Percentiles rank a stretch among this genome's conserved stretches.
These are phyloP conservation scores for Quercus lobata DNA, from an alignment of 331 rosid species.

Conservation along the genomic window DNA sequence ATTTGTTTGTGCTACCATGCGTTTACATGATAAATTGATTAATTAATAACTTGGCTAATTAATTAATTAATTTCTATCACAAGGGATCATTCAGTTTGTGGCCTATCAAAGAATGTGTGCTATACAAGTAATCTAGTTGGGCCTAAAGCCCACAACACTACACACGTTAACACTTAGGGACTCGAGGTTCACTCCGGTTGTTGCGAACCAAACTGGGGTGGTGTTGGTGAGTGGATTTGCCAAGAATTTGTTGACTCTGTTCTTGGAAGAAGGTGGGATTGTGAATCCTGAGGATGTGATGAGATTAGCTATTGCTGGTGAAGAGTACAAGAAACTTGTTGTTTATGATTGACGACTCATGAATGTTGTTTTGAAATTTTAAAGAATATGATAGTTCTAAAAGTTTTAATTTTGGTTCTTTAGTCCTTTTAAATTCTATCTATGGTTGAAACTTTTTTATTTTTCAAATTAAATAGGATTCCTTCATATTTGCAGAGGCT, in stretches of 20 bases:
- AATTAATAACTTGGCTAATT: too few species aligned
- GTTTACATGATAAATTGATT: too few species aligned
- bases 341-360: constrained; percentile 8
- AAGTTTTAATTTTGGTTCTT: background rate
- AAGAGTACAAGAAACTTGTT: constrained; percentile 16
- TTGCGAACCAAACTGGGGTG: constrained; percentile 3
- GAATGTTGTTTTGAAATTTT: background rate
- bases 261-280: constrained; percentile 22
- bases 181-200: constrained; percentile 14
- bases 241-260: constrained; percentile 16
- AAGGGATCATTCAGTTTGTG: too few species aligned
- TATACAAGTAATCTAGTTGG: too few species aligned
- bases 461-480: too few species aligned
- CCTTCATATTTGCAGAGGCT: too few species aligned
- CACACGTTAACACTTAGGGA: background rate
- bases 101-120: too few species aligned
- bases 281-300: constrained; percentile 21
- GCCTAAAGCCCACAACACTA: too few species aligned
- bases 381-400: background rate
- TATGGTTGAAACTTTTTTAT: too few species aligned
- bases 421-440: too few species aligned
- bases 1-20: too few species aligned
- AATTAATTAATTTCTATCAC: too few species aligned
- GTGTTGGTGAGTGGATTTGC: constrained; percentile 25
- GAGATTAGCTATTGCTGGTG: constrained; percentile 13